These are phyloP conservation scores for Phytophthora fragariaefolia DNA, from an alignment of 352 stramenopile species.

Conservation along the genomic window DNA sequence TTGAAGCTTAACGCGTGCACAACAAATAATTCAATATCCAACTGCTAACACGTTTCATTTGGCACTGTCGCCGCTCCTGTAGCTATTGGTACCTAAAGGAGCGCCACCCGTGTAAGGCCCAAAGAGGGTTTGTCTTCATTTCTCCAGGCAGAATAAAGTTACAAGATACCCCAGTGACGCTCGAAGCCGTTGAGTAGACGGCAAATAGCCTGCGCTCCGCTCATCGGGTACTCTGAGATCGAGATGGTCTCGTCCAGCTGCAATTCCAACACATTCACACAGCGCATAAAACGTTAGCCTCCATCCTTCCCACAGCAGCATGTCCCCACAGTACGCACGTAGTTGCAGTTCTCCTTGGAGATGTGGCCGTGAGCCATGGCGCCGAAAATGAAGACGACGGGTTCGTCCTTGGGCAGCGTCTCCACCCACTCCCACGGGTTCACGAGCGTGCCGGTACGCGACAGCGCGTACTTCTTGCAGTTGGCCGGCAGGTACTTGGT, in stretches of 20 bases:
- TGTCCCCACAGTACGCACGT: conserved; percentile 68
- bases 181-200: conserved; percentile 98
- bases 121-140: not conserved
- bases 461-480: conserved; percentile 95
- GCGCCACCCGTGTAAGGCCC: not conserved
- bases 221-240: conserved; percentile 98
- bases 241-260: conserved; percentile 97
- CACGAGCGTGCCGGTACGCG: conserved; percentile 94
- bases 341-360: conserved; percentile 96
- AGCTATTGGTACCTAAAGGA: conserved; percentile 5
- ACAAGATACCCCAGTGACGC: conserved; percentile 98
- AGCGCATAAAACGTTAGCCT: conserved; percentile 21
- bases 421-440: conserved; percentile 96
- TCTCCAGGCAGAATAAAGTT: conserved; percentile 46
- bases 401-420: conserved; percentile 89
- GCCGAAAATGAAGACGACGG: conserved; percentile 98
- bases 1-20: not conserved
- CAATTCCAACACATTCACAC: conserved; percentile 8
- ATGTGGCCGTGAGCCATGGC: conserved; percentile 98
- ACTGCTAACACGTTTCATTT: conserved; percentile 21
- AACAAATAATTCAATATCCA: conserved; percentile 6
- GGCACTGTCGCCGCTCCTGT: conserved; percentile 5
- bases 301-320: not conserved
- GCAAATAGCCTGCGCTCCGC: conserved; percentile 96
- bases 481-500: conserved; percentile 97